Evolutionary conservation across 192 early-diverging fungal species (phyloP).

Genomic region (Helicostylum pulchrum): DNA sequence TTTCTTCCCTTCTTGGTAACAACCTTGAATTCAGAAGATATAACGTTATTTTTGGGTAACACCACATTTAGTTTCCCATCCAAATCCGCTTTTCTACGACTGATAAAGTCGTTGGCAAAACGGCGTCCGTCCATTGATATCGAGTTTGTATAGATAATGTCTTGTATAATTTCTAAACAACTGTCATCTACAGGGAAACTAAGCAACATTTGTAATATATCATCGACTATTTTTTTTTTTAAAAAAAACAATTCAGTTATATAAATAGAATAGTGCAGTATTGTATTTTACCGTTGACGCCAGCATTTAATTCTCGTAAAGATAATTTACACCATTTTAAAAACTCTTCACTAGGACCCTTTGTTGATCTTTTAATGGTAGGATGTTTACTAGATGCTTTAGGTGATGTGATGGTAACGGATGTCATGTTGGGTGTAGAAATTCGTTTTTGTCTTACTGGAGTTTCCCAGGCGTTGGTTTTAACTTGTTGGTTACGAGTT

Average conservation of each 20-base stretch:
- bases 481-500: not conserved
- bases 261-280: no score
- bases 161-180: conserved; percentile 68
- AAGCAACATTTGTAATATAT: conserved; percentile 73
- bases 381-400: not conserved
- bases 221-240: conserved; percentile 40
- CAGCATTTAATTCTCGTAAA: conserved; percentile 52
- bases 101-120: conserved; percentile 76
- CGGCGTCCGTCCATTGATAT: conserved; percentile 65
- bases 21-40: conserved; percentile 20
- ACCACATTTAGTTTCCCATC: conserved; percentile 33
- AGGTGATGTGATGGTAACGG: not conserved
- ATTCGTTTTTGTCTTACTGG: conserved; percentile 11
- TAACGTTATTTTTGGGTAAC: conserved; percentile 1
- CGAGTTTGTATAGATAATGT: conserved; percentile 69
- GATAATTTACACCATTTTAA: conserved; percentile 62
- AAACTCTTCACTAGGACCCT: conserved; percentile 14
- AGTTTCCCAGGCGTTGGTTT: conserved; percentile 2
- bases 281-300: conserved; percentile 49
- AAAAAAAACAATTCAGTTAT: not conserved
- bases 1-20: conserved; percentile 27
- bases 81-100: conserved; percentile 64
- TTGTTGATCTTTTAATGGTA: not conserved
- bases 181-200: conserved; percentile 64
- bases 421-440: not conserved